A percentile compares a stretch with the other conserved stretches of the same genome.
Evolutionary conservation across 305 asterid species (phyloP).

Genomic region (Plantago lanceolata): DNA sequence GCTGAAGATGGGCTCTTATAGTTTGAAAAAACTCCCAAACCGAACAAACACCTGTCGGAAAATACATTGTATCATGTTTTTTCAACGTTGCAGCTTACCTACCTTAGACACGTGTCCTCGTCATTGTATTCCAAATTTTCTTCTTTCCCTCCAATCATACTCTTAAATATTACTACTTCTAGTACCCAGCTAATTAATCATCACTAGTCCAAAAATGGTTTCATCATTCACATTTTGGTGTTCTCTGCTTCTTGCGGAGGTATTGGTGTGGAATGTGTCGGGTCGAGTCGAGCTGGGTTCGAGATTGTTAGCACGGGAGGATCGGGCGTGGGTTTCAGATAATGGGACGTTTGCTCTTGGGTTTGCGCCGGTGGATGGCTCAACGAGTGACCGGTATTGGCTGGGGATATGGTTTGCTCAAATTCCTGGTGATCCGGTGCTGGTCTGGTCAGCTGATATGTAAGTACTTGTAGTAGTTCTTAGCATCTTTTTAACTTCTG

Average conservation of each 20-base stretch:
- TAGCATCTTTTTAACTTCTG: too few relatives aligned
- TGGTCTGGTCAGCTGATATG: constrained; percentile 80
- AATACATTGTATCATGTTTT: constrained; percentile 7
- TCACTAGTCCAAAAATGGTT: constrained; percentile 25
- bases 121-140: constrained; percentile 23
- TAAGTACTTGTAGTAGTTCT: constrained; percentile 28
- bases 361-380: constrained; percentile 30
- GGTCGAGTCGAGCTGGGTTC: constrained; percentile 50
- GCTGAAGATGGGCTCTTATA: too few relatives aligned
- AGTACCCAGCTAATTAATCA: constrained; percentile 19
- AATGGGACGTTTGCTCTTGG: constrained; percentile 84
- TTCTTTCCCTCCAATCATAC: constrained; percentile 29
- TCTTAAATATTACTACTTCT: constrained; percentile 21
- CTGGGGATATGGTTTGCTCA: constrained; percentile 75
- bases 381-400: constrained; percentile 36
- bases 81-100: constrained; percentile 51
- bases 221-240: constrained; percentile 17
- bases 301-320: constrained; percentile 49
- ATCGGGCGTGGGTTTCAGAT: constrained; percentile 63
- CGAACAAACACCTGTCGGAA: too few relatives aligned
- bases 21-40: too few relatives aligned
- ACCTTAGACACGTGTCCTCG: constrained; percentile 43
- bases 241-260: constrained; percentile 21
- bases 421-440: constrained; percentile 61
- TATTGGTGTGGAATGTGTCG: constrained; percentile 25